Evolutionary conservation across 768 basidiomycete genomes (phyloP), one percentile per base, ranked within the genome.

Genomic region (Calocera cornea): DNA sequence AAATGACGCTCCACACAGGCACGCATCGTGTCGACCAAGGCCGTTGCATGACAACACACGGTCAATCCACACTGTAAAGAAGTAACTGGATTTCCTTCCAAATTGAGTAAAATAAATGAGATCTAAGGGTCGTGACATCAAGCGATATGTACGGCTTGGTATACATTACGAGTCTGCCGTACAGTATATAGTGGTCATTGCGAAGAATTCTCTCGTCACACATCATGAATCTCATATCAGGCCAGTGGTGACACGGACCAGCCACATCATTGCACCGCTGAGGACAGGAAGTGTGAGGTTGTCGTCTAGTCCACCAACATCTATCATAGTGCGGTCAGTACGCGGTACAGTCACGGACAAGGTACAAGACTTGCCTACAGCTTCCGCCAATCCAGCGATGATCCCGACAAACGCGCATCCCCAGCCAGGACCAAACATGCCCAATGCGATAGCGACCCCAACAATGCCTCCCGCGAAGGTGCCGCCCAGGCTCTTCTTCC

Each of bases 251-350:
- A 33, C 19, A 7, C 54, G 54, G 7, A 60, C 5, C 16, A 60
- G 10, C 84, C 84, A 87, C 34, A 87, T 74, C 70, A 84, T 81
- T 1, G 85, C 89, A 1, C 93, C 93, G 5, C 91, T 87, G 66
- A 95, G 84, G 73, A 95, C 86, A 2, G 94, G 94, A 29, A 97
- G 77, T 8, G 91, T 95, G 29, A 97, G 76, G 74, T 97, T 95
- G 74, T 97, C 94, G 72, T 97, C 94, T 41, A 92, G 74, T 0
- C 82, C 83, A 19, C 92, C 92, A 1, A 95, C 80, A 75, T 95
- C 92, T 95, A 74, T 33, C 5, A 63, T 24, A 27, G 22, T 19
- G 50, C 38, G 69, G 34, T 33, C 64, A 66, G 66, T 70, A 8
- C 34, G 60, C 19, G 24, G 14, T 29, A 60, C 54, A 5, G 7